Evolutionary conservation across 345 rosid species (phyloP), one percentile per base, ranked within the genome.

Genomic region (Salix dunnii): DNA sequence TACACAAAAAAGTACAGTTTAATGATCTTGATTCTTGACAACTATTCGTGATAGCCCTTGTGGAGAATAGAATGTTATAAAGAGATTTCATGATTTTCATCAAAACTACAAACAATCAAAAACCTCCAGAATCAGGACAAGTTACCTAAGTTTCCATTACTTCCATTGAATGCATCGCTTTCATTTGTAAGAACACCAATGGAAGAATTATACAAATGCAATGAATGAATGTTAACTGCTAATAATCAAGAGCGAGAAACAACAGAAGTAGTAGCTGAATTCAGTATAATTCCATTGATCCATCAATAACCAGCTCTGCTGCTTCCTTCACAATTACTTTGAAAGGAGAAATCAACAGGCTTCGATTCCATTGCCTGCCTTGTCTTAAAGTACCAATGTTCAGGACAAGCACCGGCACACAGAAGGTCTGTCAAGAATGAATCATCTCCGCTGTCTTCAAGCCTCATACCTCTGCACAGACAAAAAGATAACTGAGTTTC

Each of bases 341-440:
- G 1, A 7, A 43, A 31, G 33, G 16, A 63, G 42, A 63, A 30
- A 63, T 9, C 53, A 67, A 51, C 38, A 38, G 27, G 53, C 71
- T 25, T 30, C 18, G 33, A 4, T 42, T 58, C 27, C 62, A 58
- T n/a, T 58, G 62, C 62, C 62, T 10, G 20, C 62, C 64, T 35
- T 42, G 31, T 30, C 51, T 60, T 21, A 17, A 20, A 14, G 46
- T 40, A 64, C 20, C 18, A 10, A 17, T 70, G 30, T 70, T 70
- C 70, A 70, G 74, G 62, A 63, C 49, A 62, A 70, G 70, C 74
- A 70, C 51, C 70, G 48, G 70, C 31, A 12, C 38, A 48, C 25
- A 7, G 27, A 7, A 31, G 3, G 40, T 61, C 74, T 33, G 51
- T 55, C 70, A 36, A 31, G 33, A 40, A 25, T 2, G 27, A 63